A percentile compares a stretch with the other conserved stretches of the same genome.
These are phyloP conservation scores for Blastosporella zonata DNA, from an alignment of 1,284 basidiomycete species.

Conservation along the genomic window DNA sequence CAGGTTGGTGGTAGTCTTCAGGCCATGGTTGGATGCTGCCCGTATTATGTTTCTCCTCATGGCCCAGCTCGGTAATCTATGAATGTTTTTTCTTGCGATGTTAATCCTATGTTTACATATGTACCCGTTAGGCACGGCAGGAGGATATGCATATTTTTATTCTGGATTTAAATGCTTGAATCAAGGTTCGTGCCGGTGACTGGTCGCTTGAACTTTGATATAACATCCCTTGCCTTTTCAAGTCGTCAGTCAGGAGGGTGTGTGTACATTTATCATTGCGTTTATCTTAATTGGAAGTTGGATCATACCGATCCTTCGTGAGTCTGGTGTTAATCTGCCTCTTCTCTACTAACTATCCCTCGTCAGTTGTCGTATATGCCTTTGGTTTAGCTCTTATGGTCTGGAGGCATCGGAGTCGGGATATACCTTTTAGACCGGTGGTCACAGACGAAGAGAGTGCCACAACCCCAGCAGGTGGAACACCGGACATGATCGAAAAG, in stretches of 20 bases:
- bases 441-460: constrained; percentile 16
- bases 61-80: constrained; percentile 41
- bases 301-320: constrained; percentile 49
- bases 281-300: constrained; percentile 51
- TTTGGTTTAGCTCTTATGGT: constrained; percentile 32
- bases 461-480: neutral
- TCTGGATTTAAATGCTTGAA: constrained; percentile 40
- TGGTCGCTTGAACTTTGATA: neutral
- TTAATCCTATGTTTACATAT: neutral
- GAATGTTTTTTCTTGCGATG: neutral
- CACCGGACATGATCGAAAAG: neutral
- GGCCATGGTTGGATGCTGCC: constrained; percentile 50
- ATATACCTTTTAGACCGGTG: constrained; percentile 13
- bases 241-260: constrained; percentile 39
- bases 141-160: constrained; percentile 38
- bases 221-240: neutral
- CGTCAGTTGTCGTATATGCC: constrained; percentile 37
- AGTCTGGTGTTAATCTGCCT: constrained; percentile 23
- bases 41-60: constrained; percentile 43
- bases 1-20: constrained; percentile 45
- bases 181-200: constrained; percentile 29
- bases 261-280: constrained; percentile 45
- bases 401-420: constrained; percentile 24
- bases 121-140: constrained; percentile 38
- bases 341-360: neutral